Percentiles rank a stretch among this genome's conserved stretches.
Conservation (phyloP, 176 grass and related monocot genomes). For the Ensete ventricosum region DNA sequence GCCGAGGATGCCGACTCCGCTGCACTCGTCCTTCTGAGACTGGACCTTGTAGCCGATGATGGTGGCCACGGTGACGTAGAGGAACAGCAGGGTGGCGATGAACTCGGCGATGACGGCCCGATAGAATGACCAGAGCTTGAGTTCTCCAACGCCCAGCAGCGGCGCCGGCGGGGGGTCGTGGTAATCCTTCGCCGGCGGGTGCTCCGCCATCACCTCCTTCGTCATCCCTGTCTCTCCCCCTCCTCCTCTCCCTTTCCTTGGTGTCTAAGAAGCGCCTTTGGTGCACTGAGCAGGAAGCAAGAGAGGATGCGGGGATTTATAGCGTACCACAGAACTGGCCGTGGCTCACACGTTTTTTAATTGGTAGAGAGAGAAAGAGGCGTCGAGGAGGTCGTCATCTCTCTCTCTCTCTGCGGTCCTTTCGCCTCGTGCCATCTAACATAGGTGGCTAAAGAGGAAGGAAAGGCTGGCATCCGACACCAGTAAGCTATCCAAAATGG, state of each 20-base stretch:
- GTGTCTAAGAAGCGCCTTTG: too few species aligned
- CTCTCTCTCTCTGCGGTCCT: too few species aligned
- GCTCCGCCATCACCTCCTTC: constrained; percentile 7
- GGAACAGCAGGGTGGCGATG: constrained; percentile 71
- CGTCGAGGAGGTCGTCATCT: background rate
- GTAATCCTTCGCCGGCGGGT: constrained; percentile 38
- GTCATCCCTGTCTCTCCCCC: constrained; percentile 5
- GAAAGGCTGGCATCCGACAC: too few species aligned
- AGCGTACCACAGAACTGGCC: background rate
- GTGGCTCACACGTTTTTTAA: too few species aligned
- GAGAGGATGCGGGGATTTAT: background rate
- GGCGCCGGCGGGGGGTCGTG: constrained; percentile 33
- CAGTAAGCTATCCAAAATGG: too few species aligned
- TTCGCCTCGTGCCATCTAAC: too few species aligned
- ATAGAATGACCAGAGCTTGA: constrained; percentile 65
- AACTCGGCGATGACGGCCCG: constrained; percentile 75
- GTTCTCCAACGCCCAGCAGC: constrained; percentile 51
- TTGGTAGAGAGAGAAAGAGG: background rate
- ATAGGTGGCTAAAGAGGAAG: too few species aligned
- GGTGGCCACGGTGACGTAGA: constrained; percentile 76
- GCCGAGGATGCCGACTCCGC: constrained; percentile 64
- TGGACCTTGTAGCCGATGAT: constrained; percentile 77
- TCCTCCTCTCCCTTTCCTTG: background rate
- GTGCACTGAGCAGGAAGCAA: background rate
- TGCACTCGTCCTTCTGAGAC: constrained; percentile 11